phyloP scores from a whole-genome alignment of 139 green algal species.

The Chlorella sp. region DNA sequence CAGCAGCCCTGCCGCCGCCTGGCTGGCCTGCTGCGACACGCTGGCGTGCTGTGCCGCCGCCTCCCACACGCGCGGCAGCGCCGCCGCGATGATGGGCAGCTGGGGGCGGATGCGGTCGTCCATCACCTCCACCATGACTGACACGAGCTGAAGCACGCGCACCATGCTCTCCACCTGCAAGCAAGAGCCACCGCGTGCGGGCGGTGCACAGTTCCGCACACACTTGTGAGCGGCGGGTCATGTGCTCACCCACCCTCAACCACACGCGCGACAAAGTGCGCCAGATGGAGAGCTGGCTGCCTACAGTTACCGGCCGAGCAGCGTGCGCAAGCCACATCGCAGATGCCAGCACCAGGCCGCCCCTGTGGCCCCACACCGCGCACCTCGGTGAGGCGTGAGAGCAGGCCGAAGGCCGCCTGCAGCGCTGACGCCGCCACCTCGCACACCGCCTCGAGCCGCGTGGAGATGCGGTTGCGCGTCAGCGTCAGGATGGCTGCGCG shows the following conservation, averaged over 20 bases:
- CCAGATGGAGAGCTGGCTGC: too few relatives aligned
- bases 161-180: slow-evolving; percentile 61
- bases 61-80: slow-evolving; percentile 47
- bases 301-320: too few relatives aligned
- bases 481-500: slow-evolving; percentile 22
- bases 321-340: too few relatives aligned
- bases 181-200: not conserved
- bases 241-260: too few relatives aligned
- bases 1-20: too few relatives aligned
- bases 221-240: too few relatives aligned
- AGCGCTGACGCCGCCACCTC: slow-evolving; percentile 29
- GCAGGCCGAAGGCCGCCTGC: slow-evolving; percentile 44
- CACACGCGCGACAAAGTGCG: too few relatives aligned
- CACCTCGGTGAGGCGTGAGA: slow-evolving; percentile 54
- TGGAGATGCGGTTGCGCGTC: slow-evolving; percentile 20
- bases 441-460: slow-evolving; percentile 31
- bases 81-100: slow-evolving; percentile 48
- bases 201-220: too few relatives aligned
- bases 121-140: slow-evolving; percentile 56
- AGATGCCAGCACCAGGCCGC: too few relatives aligned
- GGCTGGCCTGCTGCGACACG: too few relatives aligned
- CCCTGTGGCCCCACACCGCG: not conserved
- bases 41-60: not conserved
- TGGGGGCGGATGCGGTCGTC: slow-evolving; percentile 50
- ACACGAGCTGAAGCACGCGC: slow-evolving; percentile 67